Percentiles rank a stretch among this genome's conserved stretches.
These are phyloP conservation scores for Scheffersomyces amazonensis DNA, from an alignment of 805 yeast genomes.

Conservation along the genomic window DNA sequence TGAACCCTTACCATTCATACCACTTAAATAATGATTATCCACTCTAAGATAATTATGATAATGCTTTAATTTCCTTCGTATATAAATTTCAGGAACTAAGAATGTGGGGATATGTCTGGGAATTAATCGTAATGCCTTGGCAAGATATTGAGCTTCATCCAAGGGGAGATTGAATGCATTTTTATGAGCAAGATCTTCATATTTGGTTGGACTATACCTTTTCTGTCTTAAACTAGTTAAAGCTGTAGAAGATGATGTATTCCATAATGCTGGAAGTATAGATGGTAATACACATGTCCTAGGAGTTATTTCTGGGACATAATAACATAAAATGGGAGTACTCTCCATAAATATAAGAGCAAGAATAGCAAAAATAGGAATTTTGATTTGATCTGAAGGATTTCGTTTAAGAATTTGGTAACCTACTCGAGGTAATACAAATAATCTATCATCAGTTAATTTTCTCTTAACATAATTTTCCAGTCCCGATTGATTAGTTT, in stretches of 20 bases:
- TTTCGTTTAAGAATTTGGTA: slow-evolving; percentile 52
- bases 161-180: slow-evolving; percentile 49
- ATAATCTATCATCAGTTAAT: too few relatives aligned
- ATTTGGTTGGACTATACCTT: slow-evolving; percentile 5
- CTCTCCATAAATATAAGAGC: slow-evolving; percentile 50
- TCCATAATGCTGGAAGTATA: slow-evolving; percentile 37
- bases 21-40: slow-evolving; percentile 49
- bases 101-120: slow-evolving; percentile 38
- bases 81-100: slow-evolving; percentile 34
- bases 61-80: slow-evolving; percentile 32
- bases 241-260: slow-evolving; percentile 5
- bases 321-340: slow-evolving; percentile 52
- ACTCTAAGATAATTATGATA: slow-evolving; percentile 46
- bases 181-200: slow-evolving; percentile 25
- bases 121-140: slow-evolving; percentile 34
- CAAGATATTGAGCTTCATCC: slow-evolving; percentile 33
- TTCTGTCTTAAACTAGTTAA: slow-evolving; percentile 6
- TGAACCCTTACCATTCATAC: slow-evolving; percentile 30
- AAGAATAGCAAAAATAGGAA: slow-evolving; percentile 51
- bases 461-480: too few relatives aligned
- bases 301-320: slow-evolving; percentile 55
- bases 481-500: too few relatives aligned
- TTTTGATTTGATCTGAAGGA: slow-evolving; percentile 45
- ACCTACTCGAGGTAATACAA: too few relatives aligned
- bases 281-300: slow-evolving; percentile 56